phyloP scores from a whole-genome alignment of 164 flowering plant genomes.

The Chimonanthus praecox region DNA sequence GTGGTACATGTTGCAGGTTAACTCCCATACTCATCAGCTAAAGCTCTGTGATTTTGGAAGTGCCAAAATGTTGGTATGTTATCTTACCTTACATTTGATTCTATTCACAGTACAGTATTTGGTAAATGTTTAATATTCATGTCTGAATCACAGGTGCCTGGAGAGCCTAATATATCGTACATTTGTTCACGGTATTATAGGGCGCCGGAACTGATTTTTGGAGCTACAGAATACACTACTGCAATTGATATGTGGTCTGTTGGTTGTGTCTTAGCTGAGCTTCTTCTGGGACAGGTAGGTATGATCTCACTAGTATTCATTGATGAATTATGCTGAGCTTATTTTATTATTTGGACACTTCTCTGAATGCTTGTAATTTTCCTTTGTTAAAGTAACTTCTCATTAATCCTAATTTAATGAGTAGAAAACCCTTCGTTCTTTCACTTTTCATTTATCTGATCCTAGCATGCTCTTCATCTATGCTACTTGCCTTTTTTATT shows the following conservation, averaged over 20 bases:
- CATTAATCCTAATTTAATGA: not conserved
- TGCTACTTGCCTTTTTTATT: too few species aligned
- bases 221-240: slow-evolving; percentile 91
- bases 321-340: not conserved
- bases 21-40: slow-evolving; percentile 89
- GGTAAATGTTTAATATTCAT: not conserved
- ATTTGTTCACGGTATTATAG: slow-evolving; percentile 95
- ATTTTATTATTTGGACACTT: not conserved
- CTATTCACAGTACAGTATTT: not conserved
- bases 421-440: not conserved
- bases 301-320: not conserved
- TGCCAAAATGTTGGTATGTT: slow-evolving; percentile 93
- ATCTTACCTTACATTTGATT: not conserved
- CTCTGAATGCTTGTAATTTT: too few species aligned
- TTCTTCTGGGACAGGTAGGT: slow-evolving; percentile 85
- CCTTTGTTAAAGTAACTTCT: not conserved
- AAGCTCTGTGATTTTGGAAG: slow-evolving; percentile 99
- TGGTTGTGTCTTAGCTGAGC: slow-evolving; percentile 97
- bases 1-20: slow-evolving; percentile 52
- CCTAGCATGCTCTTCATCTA: not conserved
- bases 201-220: slow-evolving; percentile 98
- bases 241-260: slow-evolving; percentile 99
- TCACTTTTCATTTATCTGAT: not conserved
- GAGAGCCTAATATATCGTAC: slow-evolving; percentile 96
- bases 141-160: slow-evolving; percentile 55